These are phyloP conservation scores for Alisma plantagoaquatica DNA, from an alignment of 106 monocot species.

Conservation along the genomic window DNA sequence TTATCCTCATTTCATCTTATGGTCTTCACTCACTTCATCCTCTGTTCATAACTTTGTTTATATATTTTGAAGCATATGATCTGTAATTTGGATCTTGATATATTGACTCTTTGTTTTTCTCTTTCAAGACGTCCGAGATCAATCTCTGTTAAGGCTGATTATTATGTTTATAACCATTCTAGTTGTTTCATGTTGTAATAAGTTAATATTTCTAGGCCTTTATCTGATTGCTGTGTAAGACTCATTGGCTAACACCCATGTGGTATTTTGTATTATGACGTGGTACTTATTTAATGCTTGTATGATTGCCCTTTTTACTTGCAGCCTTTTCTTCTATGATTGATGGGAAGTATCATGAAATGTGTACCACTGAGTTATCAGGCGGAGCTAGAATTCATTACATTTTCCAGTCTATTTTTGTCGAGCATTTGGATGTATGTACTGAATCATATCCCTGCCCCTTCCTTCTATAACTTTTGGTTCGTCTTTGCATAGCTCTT, in stretches of 20 bases:
- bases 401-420: slow-evolving; percentile 23
- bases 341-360: slow-evolving; percentile 23
- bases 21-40: not conserved
- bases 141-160: no score
- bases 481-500: no score
- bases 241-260: not conserved
- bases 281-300: not conserved
- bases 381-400: slow-evolving; percentile 19
- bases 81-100: no score
- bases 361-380: slow-evolving; percentile 20
- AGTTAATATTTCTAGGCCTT: no score
- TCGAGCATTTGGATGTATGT: slow-evolving; percentile 23
- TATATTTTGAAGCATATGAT: no score
- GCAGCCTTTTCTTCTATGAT: slow-evolving; percentile 23
- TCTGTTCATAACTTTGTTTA: not conserved
- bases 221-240: no score
- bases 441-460: no score
- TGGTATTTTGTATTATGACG: not conserved
- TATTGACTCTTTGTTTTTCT: no score
- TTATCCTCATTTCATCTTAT: not conserved
- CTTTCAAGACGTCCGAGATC: no score
- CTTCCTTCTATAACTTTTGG: no score
- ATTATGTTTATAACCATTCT: not conserved
- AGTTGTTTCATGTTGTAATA: not conserved
- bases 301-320: not conserved